phyloP scores from a whole-genome alignment of 345 rosid genomes.

The Clarkia xantiana region DNA sequence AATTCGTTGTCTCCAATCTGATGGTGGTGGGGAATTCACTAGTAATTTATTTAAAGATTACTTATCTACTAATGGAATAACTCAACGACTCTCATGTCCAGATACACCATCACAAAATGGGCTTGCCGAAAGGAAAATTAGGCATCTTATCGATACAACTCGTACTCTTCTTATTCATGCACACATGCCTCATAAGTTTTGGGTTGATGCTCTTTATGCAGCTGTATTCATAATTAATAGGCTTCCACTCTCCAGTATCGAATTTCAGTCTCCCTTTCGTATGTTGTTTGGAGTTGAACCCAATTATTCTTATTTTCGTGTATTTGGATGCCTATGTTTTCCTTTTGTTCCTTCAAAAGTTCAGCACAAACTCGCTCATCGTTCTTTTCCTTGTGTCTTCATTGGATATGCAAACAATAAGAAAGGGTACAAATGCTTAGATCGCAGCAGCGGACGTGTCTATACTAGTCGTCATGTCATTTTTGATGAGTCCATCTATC shows the following conservation, averaged over 20 bases:
- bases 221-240: neutral
- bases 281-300: too few species aligned
- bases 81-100: neutral
- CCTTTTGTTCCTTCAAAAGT: neutral
- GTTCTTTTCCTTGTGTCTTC: neutral
- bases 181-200: neutral
- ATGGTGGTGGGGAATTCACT: neutral
- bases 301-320: too few species aligned
- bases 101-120: neutral
- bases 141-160: neutral
- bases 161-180: neutral
- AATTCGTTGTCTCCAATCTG: neutral
- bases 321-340: too few species aligned
- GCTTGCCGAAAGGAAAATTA: neutral
- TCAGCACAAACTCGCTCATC: neutral
- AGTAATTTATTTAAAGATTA: neutral
- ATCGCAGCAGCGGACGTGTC: neutral
- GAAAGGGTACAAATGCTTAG: neutral
- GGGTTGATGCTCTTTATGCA: neutral
- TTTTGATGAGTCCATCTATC: neutral
- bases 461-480: neutral
- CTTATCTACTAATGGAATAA: rapidly evolving
- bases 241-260: too few species aligned
- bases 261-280: too few species aligned
- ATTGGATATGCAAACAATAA: neutral